Evolutionary conservation across 228 moss, liverwort and hornwort species (phyloP), one percentile per base, ranked within the genome.

Genomic region (Sphagnum magellanicum): DNA sequence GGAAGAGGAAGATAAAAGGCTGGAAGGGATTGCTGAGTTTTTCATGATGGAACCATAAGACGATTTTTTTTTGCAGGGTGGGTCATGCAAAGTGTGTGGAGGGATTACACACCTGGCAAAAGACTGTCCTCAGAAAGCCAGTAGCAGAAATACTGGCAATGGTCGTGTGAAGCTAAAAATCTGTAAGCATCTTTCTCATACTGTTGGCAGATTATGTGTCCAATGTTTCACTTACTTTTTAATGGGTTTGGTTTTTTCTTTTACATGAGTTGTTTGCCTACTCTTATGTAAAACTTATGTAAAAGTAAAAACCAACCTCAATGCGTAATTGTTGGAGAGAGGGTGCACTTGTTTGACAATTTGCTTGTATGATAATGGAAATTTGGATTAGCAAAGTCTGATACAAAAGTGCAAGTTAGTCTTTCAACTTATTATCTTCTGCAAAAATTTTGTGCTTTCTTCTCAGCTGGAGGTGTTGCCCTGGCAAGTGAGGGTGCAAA

Each of bases 71-170:
- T 66, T 62, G 70, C 81, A 96, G 96, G 96, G 96, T 70, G 96
- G 96, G 16, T 92, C 72, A 77, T 96, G 96, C 78, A 96, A 96
- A 74, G 82, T 91, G 6, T 96, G 96, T 81, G 89, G 86, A 75
- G 86, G 73, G 71, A 88, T 89, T 17, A 89, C 89, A 49, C 94
- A 94, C 77, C 77, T 94, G 68, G 94, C 91, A 11, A 94, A 94
- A 74, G 90, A 94, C 67, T 94, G 90, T 71, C 90, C 91, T 71
- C 79, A 86, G 63, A 90, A 90, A 79, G 86, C 52, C 15, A 73
- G 72, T 65, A 86, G 86, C 74, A 88, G 85, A 76, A 79, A 81
- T 68, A 78, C 76, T 49, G 88, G 81, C 68, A 80, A 84, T 72
- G 83, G 79, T 49, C 82, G 81, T 7, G 81, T 83, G 57, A 91